Percentiles rank a stretch among this genome's conserved stretches.
Conservation (phyloP, 2,329 filamentous ascomycete species). For the Ustilaginoidea virens region DNA sequence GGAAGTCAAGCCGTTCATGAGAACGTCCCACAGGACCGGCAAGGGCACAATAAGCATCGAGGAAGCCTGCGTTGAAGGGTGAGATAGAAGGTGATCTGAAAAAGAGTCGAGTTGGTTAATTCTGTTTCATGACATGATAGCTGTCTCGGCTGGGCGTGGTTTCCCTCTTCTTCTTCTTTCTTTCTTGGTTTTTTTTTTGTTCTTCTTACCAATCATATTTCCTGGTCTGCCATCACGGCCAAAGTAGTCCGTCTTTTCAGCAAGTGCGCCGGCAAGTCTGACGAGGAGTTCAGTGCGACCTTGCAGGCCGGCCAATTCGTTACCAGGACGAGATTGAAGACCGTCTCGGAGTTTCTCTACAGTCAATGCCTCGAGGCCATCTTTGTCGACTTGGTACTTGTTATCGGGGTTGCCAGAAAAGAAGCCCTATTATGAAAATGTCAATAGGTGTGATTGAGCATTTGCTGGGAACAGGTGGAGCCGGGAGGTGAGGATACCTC, state of each 20-base stretch:
- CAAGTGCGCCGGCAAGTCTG: slow-evolving; percentile 58
- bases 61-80: slow-evolving; percentile 76
- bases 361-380: slow-evolving; percentile 59
- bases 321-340: slow-evolving; percentile 68
- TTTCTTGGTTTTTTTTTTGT: no score
- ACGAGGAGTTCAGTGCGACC: slow-evolving; percentile 69
- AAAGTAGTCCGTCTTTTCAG: slow-evolving; percentile 66
- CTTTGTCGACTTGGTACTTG: slow-evolving; percentile 80
- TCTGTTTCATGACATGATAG: no score
- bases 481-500: slow-evolving; percentile 25
- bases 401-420: slow-evolving; percentile 75
- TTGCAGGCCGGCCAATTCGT: slow-evolving; percentile 71
- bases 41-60: slow-evolving; percentile 78
- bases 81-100: slow-evolving; percentile 78
- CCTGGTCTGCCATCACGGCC: slow-evolving; percentile 73
- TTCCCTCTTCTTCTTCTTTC: no score
- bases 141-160: no score
- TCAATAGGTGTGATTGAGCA: neutral
- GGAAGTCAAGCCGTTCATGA: slow-evolving; percentile 71
- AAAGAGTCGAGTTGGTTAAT: neutral
- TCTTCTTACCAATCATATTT: slow-evolving; percentile 70
- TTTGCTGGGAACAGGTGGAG: neutral
- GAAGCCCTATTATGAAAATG: slow-evolving; percentile 35
- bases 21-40: slow-evolving; percentile 76
- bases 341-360: slow-evolving; percentile 62